Conservation (phyloP, 345 rosid genomes). For the Moricandia moricandioides region DNA sequence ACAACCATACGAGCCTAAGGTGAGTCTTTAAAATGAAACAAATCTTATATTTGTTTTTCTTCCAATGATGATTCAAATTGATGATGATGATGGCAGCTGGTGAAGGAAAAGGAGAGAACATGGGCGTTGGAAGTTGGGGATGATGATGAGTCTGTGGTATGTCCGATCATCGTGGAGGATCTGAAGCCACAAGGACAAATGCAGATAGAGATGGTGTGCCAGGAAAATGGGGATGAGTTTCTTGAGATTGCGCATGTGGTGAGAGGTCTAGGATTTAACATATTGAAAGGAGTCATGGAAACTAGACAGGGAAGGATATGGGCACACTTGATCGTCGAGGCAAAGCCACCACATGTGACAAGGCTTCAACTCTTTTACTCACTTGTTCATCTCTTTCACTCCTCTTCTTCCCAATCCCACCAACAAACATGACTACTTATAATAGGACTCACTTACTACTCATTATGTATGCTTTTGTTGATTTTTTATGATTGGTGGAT, state of each 20-base stretch:
- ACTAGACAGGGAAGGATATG: constrained; percentile 56
- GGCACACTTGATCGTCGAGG: constrained; percentile 89
- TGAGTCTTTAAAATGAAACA: constrained; percentile 3
- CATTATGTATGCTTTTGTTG: neutral
- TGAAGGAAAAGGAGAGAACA: constrained; percentile 46
- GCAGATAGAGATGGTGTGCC: constrained; percentile 93
- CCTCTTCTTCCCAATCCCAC: neutral
- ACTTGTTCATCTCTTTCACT: constrained; percentile 61
- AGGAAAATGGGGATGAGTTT: constrained; percentile 59
- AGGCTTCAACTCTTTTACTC: constrained; percentile 79
- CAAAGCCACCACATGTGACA: constrained; percentile 49
- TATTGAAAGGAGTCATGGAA: constrained; percentile 83
- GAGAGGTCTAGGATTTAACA: constrained; percentile 66
- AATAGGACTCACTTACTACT: neutral
- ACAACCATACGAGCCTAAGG: constrained; percentile 65
- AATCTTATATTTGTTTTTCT: neutral
- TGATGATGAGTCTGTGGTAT: constrained; percentile 41
- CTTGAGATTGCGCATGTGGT: constrained; percentile 80
- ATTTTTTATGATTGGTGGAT: neutral
- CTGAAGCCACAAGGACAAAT: constrained; percentile 66
- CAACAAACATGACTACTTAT: constrained; percentile 4
- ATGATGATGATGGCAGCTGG: constrained; percentile 40
- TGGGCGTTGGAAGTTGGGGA: constrained; percentile 91
- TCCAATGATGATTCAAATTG: constrained; percentile 23
- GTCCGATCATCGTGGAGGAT: constrained; percentile 92